Evolutionary conservation across 2,329 filamentous ascomycete genomes (phyloP).

Genomic region (Fusarium liriodendri): DNA sequence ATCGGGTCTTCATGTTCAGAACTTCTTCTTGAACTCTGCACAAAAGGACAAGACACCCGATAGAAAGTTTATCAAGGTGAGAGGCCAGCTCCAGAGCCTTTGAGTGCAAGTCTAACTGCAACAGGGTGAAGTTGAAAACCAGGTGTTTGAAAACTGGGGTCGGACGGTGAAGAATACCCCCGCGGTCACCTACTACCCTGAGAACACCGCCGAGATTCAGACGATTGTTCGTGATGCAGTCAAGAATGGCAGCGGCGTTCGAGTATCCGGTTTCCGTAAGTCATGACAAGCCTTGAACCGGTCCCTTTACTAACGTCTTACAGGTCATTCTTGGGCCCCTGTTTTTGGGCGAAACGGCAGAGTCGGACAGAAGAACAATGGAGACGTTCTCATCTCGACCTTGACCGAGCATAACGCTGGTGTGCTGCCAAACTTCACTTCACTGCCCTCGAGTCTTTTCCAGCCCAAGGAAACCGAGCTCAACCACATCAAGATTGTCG

Average conservation of each 20-base stretch:
- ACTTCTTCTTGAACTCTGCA: neutral
- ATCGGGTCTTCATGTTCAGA: neutral
- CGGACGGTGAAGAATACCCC: neutral
- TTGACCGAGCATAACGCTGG: neutral
- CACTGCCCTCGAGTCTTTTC: neutral
- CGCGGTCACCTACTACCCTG: neutral
- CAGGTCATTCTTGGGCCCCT: neutral
- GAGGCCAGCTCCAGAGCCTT: neutral
- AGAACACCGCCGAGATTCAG: neutral
- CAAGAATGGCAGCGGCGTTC: neutral
- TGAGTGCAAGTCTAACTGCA: neutral
- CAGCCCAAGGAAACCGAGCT: neutral
- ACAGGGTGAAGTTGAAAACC: neutral
- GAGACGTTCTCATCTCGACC: neutral
- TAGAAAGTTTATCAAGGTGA: neutral
- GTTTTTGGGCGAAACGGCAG: neutral
- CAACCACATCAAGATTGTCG: neutral
- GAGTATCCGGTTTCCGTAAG: neutral
- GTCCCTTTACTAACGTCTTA: neutral
- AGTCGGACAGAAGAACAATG: neutral
- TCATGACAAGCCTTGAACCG: fast-evolving
- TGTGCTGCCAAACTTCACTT: neutral
- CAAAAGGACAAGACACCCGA: neutral
- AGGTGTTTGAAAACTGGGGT: neutral
- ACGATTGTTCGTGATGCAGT: neutral